Evolutionary conservation across 108 stramenopile species (phyloP).

Genomic region (Skeletonema potamos): DNA sequence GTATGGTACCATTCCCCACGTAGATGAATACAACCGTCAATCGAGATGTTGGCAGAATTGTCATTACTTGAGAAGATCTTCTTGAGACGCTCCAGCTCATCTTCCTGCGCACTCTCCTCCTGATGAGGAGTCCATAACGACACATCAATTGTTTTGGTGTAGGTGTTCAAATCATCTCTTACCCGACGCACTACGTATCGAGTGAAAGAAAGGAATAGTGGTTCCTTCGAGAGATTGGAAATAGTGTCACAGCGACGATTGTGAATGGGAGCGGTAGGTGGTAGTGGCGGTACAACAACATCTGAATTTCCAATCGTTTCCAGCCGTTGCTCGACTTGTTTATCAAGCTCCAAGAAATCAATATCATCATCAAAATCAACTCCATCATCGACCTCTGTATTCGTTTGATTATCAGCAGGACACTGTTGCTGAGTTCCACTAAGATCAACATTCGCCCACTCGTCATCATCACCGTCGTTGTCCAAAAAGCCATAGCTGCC

Average conservation of each 20-base stretch:
- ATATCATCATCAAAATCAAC: conserved; percentile 55
- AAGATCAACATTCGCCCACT: background rate
- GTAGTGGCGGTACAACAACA: background rate
- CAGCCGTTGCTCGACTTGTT: conserved; percentile 22
- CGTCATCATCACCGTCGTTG: background rate
- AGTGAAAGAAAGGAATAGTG: conserved; percentile 59
- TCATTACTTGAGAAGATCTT: conserved; percentile 7
- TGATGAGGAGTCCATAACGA: conserved; percentile 52
- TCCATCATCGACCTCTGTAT: conserved; percentile 16
- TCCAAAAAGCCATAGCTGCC: background rate
- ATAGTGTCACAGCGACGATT: conserved; percentile 25
- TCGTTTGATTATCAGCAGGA: background rate
- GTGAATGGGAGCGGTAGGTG: conserved; percentile 12
- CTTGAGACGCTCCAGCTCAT: conserved; percentile 38
- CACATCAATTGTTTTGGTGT: conserved; percentile 62
- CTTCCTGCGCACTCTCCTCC: conserved; percentile 30
- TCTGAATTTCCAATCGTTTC: background rate
- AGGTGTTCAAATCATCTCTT: conserved; percentile 47
- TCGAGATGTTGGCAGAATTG: background rate
- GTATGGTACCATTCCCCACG: conserved; percentile 84
- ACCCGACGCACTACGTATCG: conserved; percentile 68
- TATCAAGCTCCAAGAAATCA: conserved; percentile 62
- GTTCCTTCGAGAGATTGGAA: conserved; percentile 25
- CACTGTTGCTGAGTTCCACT: background rate
- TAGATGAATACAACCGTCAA: conserved; percentile 66